These are phyloP conservation scores for Pseudogymnoascus sp. DNA, from an alignment of 2,329 filamentous ascomycete genomes.

Conservation along the genomic window DNA sequence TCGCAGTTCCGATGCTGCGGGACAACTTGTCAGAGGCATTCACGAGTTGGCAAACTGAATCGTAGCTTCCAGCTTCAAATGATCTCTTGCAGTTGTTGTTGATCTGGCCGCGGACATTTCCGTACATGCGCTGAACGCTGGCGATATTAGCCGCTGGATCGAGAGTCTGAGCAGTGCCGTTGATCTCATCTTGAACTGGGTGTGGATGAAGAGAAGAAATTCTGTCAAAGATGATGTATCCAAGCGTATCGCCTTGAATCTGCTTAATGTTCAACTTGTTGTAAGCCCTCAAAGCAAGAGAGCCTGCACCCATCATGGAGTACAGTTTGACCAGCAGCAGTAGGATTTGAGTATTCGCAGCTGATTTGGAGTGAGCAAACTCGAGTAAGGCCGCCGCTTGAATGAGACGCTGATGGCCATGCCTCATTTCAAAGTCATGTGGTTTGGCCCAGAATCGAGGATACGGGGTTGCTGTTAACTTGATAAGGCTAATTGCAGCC, in stretches of 20 bases:
- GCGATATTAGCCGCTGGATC: constrained; percentile 23
- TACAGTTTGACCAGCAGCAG: constrained; percentile 34
- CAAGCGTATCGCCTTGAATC: constrained; percentile 35
- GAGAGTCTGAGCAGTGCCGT: constrained; percentile 15
- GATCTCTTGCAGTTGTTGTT: constrained; percentile 26
- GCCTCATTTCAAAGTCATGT: constrained; percentile 12
- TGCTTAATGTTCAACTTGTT: constrained; percentile 34
- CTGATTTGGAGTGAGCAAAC: constrained; percentile 28
- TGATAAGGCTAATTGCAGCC: constrained; percentile 28
- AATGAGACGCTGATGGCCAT: constrained; percentile 21
- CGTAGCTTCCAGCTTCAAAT: constrained; percentile 29
- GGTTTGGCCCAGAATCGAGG: neutral
- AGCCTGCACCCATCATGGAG: constrained; percentile 31
- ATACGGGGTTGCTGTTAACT: constrained; percentile 20
- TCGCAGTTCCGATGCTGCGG: constrained; percentile 21
- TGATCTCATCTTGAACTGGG: constrained; percentile 14
- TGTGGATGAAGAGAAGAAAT: constrained; percentile 35
- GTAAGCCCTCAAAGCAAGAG: constrained; percentile 32
- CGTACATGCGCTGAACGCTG: constrained; percentile 26
- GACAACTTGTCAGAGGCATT: constrained; percentile 25
- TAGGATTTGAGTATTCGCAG: constrained; percentile 34
- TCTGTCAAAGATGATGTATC: constrained; percentile 33
- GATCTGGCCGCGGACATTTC: constrained; percentile 21
- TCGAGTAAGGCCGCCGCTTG: constrained; percentile 29
- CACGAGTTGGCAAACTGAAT: constrained; percentile 28